A percentile compares a stretch with the other conserved stretches of the same genome.
Evolutionary conservation across 805 yeast species (phyloP).

Genomic region (Lipomyces sp.): DNA sequence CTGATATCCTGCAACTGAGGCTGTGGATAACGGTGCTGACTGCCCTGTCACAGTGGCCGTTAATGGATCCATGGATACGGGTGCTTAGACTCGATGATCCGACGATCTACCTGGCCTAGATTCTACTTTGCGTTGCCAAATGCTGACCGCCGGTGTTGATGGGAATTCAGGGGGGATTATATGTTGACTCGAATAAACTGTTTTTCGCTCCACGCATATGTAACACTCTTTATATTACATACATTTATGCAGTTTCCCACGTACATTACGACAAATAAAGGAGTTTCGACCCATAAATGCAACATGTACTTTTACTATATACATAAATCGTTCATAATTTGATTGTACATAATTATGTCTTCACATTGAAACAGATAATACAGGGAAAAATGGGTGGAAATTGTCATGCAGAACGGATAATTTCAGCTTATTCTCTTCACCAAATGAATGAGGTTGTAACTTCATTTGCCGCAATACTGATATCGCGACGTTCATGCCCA

Average conservation of each 20-base stretch:
- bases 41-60: neutral
- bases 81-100: neutral
- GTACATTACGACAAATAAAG: neutral
- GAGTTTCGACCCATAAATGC: neutral
- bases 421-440: slow-evolving; percentile 6
- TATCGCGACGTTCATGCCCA: slow-evolving; percentile 25
- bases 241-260: neutral
- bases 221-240: neutral
- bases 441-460: neutral
- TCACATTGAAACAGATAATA: slow-evolving; percentile 31
- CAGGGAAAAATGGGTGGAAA: slow-evolving; percentile 57
- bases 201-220: too few relatives aligned
- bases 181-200: too few relatives aligned
- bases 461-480: slow-evolving; percentile 17
- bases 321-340: neutral
- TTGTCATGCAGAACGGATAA: slow-evolving; percentile 45
- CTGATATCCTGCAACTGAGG: neutral
- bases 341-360: neutral
- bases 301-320: neutral
- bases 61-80: neutral
- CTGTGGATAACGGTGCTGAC: neutral
- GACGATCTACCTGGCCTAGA: neutral
- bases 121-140: too few relatives aligned
- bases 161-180: neutral
- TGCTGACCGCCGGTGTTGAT: neutral